A percentile compares a stretch with the other conserved stretches of the same genome.
Evolutionary conservation across 768 basidiomycete species (phyloP).

Genomic region (Collybia nuda): DNA sequence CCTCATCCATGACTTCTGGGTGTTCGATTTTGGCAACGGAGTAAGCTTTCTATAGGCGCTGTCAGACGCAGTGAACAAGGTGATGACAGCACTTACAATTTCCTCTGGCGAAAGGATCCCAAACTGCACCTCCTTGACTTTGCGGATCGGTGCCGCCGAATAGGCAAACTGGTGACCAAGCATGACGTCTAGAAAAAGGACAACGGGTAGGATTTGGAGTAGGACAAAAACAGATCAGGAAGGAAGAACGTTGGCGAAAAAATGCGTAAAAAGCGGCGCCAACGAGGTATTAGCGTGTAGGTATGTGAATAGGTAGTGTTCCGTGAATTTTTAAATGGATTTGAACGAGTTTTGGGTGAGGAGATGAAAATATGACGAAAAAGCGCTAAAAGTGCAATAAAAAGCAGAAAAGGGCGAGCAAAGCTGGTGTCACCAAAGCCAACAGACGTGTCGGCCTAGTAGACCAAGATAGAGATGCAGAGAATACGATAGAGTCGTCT

Average conservation of each 20-base stretch:
- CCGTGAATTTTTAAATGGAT: constrained; percentile 24
- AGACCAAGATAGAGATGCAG: constrained; percentile 20
- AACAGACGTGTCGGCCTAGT: constrained; percentile 15
- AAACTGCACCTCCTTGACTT: constrained; percentile 97
- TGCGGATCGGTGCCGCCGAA: constrained; percentile 92
- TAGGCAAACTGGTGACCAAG: constrained; percentile 88
- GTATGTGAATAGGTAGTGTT: constrained; percentile 16
- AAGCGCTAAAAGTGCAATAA: constrained; percentile 23
- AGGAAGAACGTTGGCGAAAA: constrained; percentile 13
- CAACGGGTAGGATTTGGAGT: constrained; percentile 8
- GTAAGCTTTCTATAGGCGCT: constrained; percentile 82
- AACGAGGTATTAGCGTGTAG: constrained; percentile 27
- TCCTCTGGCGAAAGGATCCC: constrained; percentile 98
- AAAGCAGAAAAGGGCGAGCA: constrained; percentile 24
- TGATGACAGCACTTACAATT: constrained; percentile 65
- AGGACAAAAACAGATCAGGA: constrained; percentile 12
- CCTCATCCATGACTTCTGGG: constrained; percentile 98
- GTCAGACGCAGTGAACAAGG: constrained; percentile 5
- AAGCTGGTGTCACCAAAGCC: constrained; percentile 19
- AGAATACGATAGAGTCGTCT: constrained; percentile 25
- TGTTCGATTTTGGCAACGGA: constrained; percentile 98
- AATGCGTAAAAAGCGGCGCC: constrained; percentile 25
- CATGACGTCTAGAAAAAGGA: constrained; percentile 45
- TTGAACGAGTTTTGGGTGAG: constrained; percentile 28
- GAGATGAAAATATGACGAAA: constrained; percentile 24